These are phyloP conservation scores for Microbotryum saponariae DNA, from an alignment of 1,284 basidiomycete genomes.

Conservation along the genomic window DNA sequence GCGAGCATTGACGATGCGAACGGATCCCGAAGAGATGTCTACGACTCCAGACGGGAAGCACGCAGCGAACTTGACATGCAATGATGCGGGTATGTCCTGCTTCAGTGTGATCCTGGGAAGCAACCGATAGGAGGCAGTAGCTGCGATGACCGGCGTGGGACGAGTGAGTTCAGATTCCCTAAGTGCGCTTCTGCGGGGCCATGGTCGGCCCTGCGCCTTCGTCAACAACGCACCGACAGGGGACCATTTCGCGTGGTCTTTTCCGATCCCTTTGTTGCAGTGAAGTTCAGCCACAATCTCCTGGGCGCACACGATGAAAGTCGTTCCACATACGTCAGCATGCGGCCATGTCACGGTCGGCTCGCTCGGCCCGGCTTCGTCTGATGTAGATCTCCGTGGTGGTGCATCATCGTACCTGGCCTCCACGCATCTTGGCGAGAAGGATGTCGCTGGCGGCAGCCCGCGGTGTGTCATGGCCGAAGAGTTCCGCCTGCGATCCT, in stretches of 20 bases:
- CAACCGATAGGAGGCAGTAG: constrained; percentile 89
- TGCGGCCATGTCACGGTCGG: background rate
- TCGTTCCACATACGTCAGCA: background rate
- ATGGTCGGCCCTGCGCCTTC: background rate
- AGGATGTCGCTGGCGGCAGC: constrained; percentile 80
- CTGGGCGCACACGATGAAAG: constrained; percentile 43
- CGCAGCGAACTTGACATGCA: constrained; percentile 64
- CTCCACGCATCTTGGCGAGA: constrained; percentile 86
- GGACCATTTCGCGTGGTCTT: constrained; percentile 94
- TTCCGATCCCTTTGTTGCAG: constrained; percentile 88
- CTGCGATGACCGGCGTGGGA: constrained; percentile 43
- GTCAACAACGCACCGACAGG: constrained; percentile 70
- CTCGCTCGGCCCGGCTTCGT: background rate
- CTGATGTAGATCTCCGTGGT: background rate
- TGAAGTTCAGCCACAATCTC: constrained; percentile 78
- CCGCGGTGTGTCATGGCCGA: constrained; percentile 50
- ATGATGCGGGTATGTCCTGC: constrained; percentile 57
- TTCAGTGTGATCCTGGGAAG: constrained; percentile 76
- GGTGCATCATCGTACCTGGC: constrained; percentile 45
- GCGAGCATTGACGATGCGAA: constrained; percentile 55
- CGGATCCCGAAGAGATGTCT: constrained; percentile 57
- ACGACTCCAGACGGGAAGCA: constrained; percentile 92
- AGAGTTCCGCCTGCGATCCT: constrained; percentile 64
- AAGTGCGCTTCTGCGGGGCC: background rate
- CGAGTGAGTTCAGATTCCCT: background rate